A percentile compares a stretch with the other conserved stretches of the same genome.
Evolutionary conservation across 2,329 filamentous ascomycete species (phyloP).

Genomic region (Rhynchosporium secalis): DNA sequence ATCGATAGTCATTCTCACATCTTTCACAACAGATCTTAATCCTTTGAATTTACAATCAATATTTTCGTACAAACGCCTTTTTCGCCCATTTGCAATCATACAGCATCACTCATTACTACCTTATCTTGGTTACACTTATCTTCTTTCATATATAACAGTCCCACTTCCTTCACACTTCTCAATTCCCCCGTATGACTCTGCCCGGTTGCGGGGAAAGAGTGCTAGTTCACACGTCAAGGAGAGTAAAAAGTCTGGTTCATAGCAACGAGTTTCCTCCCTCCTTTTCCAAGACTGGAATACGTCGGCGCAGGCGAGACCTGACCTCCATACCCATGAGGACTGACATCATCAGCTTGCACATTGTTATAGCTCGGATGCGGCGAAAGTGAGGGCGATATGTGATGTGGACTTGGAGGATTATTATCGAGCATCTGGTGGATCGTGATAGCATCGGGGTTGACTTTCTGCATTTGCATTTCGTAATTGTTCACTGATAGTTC

Average conservation of each 20-base stretch:
- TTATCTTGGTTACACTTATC: no score
- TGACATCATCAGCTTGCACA: neutral
- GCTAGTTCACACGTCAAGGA: constrained; percentile 14
- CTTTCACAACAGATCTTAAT: no score
- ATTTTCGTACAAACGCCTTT: no score
- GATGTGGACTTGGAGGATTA: constrained; percentile 4
- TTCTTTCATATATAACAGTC: no score
- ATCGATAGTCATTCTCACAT: no score
- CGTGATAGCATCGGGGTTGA: constrained; percentile 21
- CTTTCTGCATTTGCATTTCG: constrained; percentile 14
- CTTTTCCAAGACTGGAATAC: constrained; percentile 25
- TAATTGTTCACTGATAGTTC: constrained; percentile 18
- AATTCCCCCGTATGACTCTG: no score
- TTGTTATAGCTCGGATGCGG: constrained; percentile 17
- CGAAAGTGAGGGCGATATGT: constrained; percentile 14
- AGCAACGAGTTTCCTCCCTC: constrained; percentile 22
- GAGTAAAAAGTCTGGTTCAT: constrained; percentile 31
- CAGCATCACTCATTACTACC: no score
- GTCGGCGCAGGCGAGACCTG: constrained; percentile 27
- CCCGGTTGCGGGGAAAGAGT: no score
- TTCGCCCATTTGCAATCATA: no score
- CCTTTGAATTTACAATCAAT: no score
- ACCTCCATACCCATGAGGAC: neutral
- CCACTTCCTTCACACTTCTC: no score
- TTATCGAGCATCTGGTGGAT: constrained; percentile 16